Base-by-base conservation (phyloP, 768 basidiomycete genomes). In the Suillus bovinus region DNA sequence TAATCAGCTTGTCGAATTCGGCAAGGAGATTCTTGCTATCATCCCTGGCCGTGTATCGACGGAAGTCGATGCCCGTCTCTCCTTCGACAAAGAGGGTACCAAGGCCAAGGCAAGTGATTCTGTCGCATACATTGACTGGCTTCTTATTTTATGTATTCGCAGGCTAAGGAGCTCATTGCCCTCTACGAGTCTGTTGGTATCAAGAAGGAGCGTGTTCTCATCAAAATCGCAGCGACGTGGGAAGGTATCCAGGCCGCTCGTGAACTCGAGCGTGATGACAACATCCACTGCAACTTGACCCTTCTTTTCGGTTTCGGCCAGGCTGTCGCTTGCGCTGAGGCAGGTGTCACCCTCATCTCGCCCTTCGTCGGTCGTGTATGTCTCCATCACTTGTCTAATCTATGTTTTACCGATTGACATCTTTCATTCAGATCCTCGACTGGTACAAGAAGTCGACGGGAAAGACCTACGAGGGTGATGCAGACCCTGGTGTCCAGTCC, bases 151-250 rank as follows among this genome's bases (percentile, higher is more conserved):
- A 27, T 53, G 2, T 16, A 24, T 53, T 39, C 31, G 6, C 61
- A 88, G 86, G 90, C 91, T 42, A 90, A 85, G 77, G 85, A 91
- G 72, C 86, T 99, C 72, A 99, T 99, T 69, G 87, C 87, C 41
- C 88, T 99, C 64, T 99, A 99, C 83, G 85, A 95, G 39, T 92
- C 91, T n/a, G 75, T 95, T 66, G 97, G 97, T 66, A 87, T 99
- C 81, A 81, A 86, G 74, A 93, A 91, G 80, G 95, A 99, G 47
- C 93, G 97, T 66, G 82, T 99, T 65, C 83, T 99, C 69, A 98
- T 99, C 87, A 99, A 99, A 84, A 98, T 99, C 73, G 97, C 96
- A 34, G 96, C 97, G 44, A 96, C 96, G 54, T 99, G 94, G 93
- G 97, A 99, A 80, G 97, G 97, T 79, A 99, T 99, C 81, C 96